phyloP scores from a whole-genome alignment of 2,329 filamentous ascomycete species.

The Calonectria leucothoes region DNA sequence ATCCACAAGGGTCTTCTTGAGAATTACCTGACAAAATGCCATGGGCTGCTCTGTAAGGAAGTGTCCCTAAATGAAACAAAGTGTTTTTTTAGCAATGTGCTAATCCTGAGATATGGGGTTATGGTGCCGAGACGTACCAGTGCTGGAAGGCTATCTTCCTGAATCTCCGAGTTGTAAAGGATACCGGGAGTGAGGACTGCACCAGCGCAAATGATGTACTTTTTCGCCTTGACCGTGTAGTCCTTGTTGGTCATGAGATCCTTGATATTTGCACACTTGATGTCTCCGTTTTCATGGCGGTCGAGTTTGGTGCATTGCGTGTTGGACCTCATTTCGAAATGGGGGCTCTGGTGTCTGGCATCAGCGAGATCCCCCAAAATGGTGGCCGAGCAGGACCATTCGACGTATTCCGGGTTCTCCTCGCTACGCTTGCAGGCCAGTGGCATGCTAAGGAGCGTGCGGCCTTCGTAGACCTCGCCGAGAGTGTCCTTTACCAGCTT shows the following conservation, averaged over 20 bases:
- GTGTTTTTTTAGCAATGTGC: neutral
- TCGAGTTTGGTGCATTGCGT: neutral
- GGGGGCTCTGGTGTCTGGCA: neutral
- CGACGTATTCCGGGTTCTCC: neutral
- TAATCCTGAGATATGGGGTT: neutral
- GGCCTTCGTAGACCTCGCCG: neutral
- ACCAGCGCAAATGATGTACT: slow-evolving; percentile 12
- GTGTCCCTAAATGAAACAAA: neutral
- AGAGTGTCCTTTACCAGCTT: neutral
- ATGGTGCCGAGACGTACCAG: neutral
- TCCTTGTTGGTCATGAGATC: neutral
- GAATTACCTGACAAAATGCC: slow-evolving; percentile 9
- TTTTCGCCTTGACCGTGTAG: slow-evolving; percentile 4
- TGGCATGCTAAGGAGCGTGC: neutral
- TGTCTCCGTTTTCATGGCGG: neutral
- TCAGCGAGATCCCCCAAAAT: neutral
- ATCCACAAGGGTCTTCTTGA: neutral
- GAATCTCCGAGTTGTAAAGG: neutral
- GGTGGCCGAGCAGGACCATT: slow-evolving; percentile 6
- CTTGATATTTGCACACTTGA: neutral
- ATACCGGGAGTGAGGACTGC: slow-evolving; percentile 10
- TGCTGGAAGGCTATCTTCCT: neutral
- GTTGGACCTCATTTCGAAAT: slow-evolving; percentile 5
- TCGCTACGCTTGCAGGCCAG: slow-evolving; percentile 10
- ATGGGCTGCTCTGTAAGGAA: slow-evolving; percentile 14